Evolutionary conservation across 2,329 filamentous ascomycete species (phyloP), one percentile per base, ranked within the genome.

Genomic region (Lachnellula subtilissima): DNA sequence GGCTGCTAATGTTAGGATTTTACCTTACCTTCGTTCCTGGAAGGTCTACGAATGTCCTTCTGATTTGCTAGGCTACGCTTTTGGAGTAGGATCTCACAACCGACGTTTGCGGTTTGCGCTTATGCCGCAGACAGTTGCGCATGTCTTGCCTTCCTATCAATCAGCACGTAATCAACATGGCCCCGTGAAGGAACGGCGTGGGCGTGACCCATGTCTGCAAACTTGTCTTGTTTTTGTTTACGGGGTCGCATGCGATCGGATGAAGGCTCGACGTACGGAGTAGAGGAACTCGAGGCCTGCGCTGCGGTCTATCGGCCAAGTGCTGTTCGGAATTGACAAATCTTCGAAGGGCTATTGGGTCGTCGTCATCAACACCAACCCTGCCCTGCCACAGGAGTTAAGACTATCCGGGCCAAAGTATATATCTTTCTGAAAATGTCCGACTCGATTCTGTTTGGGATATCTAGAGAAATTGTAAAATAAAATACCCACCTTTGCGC

Each of bases 361-460:
- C 61, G 55, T 61, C 61, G 57, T 61, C 60, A 56, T 61, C 60
- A 55, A 53, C 49, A 52, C 52, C 56, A 61, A 61, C 59, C 56
- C 52, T 52, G 50, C 57, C 48, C 52, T 45, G 52, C 50, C 54
- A 48, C 45, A 54, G 56, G 53, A 56, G 61, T 32, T 11, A 4
- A 12, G 28, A 32, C 28, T 32, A 1, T 11, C 28, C 9, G 22
- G 22, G 17, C 47, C 47, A 32, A 25, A 19, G 51, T 36, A n/a
- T 35, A 17, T 42, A 23, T n/a, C 14, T 39, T 47, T 23, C 47
- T 45, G 19, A 36, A 25, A n/a, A 47, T 47, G 14, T 11, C 14
- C 9, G 43, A 17, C 25, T 47, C 2, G 43, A 17, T 47, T 47
- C 19, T 12, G 5, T 9, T 6, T 40, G 17, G n/a, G 37, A 4